A percentile compares a stretch with the other conserved stretches of the same genome.
Conservation (phyloP, 805 yeast species). For the Wickerhamomyces chaumierensis region DNA sequence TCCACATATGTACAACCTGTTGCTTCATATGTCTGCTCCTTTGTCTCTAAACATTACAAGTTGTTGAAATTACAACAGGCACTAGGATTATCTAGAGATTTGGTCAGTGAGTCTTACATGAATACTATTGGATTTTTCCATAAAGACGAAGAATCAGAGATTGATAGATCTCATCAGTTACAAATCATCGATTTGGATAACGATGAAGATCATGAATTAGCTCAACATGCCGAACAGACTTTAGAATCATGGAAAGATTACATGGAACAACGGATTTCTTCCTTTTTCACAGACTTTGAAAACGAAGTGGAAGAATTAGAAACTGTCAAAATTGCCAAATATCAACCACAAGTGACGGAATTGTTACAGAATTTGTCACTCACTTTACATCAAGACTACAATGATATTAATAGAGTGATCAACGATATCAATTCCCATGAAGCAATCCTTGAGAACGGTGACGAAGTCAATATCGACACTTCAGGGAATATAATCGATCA, state of each 20-base stretch:
- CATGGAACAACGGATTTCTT: constrained; percentile 26
- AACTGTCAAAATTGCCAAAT: constrained; percentile 13
- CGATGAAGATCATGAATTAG: constrained; percentile 5
- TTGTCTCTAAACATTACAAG: constrained; percentile 6
- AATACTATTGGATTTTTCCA: constrained; percentile 9
- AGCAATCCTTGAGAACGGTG: constrained; percentile 21
- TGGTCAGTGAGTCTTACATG: constrained; percentile 9
- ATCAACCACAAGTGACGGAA: constrained; percentile 23
- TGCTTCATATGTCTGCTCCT: constrained; percentile 2
- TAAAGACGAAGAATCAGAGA: background rate
- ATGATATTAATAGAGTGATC: constrained; percentile 21
- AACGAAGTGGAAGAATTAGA: constrained; percentile 23
- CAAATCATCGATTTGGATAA: background rate
- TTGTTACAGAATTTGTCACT: constrained; percentile 23
- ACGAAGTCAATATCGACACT: constrained; percentile 22
- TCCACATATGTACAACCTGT: background rate
- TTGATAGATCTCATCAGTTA: background rate
- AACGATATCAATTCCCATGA: constrained; percentile 27
- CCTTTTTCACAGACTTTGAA: constrained; percentile 28
- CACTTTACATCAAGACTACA: constrained; percentile 16
- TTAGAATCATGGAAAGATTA: constrained; percentile 24
- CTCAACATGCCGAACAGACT: constrained; percentile 22
- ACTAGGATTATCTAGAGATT: constrained; percentile 8
- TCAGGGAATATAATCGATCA: constrained; percentile 23
- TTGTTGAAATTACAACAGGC: constrained; percentile 12